These are phyloP conservation scores for Zygosaccharomyces pseudorouxii DNA, from an alignment of 805 yeast genomes.

Conservation along the genomic window DNA sequence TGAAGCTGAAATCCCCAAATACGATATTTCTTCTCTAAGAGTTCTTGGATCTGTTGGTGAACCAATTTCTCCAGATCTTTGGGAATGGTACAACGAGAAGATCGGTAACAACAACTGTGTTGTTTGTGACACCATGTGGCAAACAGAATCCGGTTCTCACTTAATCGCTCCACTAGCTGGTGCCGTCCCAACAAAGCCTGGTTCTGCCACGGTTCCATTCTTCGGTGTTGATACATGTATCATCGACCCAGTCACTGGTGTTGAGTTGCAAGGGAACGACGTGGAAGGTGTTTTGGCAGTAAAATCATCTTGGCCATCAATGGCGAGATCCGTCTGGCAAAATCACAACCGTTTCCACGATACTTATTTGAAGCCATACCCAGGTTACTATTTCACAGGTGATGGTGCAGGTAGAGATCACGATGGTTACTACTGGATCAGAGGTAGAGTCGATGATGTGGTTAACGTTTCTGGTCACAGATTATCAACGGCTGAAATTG, in stretches of 20 bases:
- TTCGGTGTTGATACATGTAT: conserved; percentile 74
- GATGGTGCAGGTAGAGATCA: conserved; percentile 86
- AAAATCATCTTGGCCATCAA: conserved; percentile 76
- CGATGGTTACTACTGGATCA: conserved; percentile 81
- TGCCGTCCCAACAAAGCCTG: conserved; percentile 76
- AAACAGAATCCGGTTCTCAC: conserved; percentile 85
- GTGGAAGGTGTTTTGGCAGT: conserved; percentile 80
- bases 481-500: conserved; percentile 84
- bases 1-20: conserved; percentile 53
- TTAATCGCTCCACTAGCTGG: conserved; percentile 73
- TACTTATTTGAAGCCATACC: conserved; percentile 78
- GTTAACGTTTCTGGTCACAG: conserved; percentile 86
- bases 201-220: conserved; percentile 80
- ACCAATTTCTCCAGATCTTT: conserved; percentile 78
- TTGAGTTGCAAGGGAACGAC: conserved; percentile 60
- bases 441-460: conserved; percentile 85
- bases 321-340: conserved; percentile 77
- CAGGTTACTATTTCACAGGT: conserved; percentile 80
- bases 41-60: conserved; percentile 81
- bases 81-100: conserved; percentile 79
- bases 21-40: conserved; percentile 61
- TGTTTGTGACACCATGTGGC: conserved; percentile 84
- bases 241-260: conserved; percentile 70
- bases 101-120: conserved; percentile 68
- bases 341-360: conserved; percentile 72